Base-by-base conservation (phyloP, 192 early-diverging fungal species). In the Umbelopsis sp. region DNA sequence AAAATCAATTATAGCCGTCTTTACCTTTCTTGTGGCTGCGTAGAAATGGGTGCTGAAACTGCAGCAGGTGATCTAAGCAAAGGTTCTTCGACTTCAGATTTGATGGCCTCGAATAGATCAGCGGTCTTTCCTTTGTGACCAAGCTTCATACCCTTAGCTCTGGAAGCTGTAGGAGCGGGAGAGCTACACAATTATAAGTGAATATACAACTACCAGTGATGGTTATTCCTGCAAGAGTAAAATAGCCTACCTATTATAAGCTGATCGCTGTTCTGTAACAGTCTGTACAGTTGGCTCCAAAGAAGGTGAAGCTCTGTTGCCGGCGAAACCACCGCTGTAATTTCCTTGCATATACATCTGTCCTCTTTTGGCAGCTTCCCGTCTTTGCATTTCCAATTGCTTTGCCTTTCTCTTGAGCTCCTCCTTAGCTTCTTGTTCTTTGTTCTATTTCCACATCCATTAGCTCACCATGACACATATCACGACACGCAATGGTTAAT, bases 341-440 rank as follows among this genome's bases (percentile, higher is more conserved):
- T 83, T 85, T 14, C 90, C 88, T 22, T 86, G 84, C 69, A 85
- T 71, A 31, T 75, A 80, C 43, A 51, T 68, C 56, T 76, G 74
- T 32, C 82, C 82, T 38, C 84, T 80, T 71, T 87, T 91, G 6
- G 82, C 83, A 29, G 89, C 88, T 76, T 97, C 94, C 56, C 90
- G 87, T 66, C 91, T 88, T 78, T 98, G 95, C 82, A 92, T 81
- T 26, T 99, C 97, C 79, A 98, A 87, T 76, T 91, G 83, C 77
- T 94, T 92, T 36, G 96, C 96, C 53, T 94, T 90, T 69, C 95
- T 84, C 77, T 96, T 97, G 68, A 96, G 89, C 73, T 97, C 96
- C 74, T 97, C 94, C 85, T 96, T 98, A 5, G 97, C 97, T 78
- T 99, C 95, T 69, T 90, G 92, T 77, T 99, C 96, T 80, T 98